Evolutionary conservation across 176 grass and related monocot species (phyloP).

Genomic region (Avena eriantha): DNA sequence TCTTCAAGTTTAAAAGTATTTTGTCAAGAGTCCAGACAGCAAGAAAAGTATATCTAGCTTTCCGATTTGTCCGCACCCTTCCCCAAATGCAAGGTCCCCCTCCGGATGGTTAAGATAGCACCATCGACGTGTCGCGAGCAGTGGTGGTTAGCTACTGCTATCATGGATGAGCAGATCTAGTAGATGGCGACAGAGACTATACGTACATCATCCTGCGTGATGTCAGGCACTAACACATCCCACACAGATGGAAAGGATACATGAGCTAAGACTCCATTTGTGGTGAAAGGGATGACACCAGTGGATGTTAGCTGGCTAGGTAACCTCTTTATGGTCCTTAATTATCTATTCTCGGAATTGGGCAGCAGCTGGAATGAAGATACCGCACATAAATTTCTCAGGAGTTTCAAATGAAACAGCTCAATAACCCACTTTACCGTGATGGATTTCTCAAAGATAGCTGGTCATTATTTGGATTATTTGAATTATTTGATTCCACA

Average conservation of each 20-base stretch:
- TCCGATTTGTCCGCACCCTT: conserved; percentile 12
- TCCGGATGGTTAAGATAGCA: conserved; percentile 3
- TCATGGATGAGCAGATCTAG: conserved; percentile 36
- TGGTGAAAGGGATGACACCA: conserved; percentile 26
- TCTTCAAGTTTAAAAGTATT: background rate
- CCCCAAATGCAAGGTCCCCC: background rate
- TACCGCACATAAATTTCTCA: background rate
- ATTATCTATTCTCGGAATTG: conserved; percentile 14
- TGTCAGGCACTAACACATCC: conserved; percentile 30
- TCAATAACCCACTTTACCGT: background rate
- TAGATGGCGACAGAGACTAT: conserved; percentile 25
- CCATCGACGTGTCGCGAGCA: background rate
- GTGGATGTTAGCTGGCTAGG: background rate
- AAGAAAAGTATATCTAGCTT: conserved; percentile 19
- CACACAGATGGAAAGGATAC: background rate
- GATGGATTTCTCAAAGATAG: background rate
- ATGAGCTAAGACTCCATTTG: conserved; percentile 40
- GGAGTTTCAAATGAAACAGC: background rate
- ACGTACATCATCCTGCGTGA: conserved; percentile 10
- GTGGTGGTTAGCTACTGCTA: background rate
- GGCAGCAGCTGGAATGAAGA: background rate
- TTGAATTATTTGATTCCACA: no score
- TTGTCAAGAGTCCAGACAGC: background rate
- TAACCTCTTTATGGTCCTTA: conserved; percentile 17
- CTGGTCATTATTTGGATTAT: background rate